Percentiles rank a stretch among this genome's conserved stretches.
These are phyloP conservation scores for Schwanniomyces polymorphus DNA, from an alignment of 805 yeast genomes.

Conservation along the genomic window DNA sequence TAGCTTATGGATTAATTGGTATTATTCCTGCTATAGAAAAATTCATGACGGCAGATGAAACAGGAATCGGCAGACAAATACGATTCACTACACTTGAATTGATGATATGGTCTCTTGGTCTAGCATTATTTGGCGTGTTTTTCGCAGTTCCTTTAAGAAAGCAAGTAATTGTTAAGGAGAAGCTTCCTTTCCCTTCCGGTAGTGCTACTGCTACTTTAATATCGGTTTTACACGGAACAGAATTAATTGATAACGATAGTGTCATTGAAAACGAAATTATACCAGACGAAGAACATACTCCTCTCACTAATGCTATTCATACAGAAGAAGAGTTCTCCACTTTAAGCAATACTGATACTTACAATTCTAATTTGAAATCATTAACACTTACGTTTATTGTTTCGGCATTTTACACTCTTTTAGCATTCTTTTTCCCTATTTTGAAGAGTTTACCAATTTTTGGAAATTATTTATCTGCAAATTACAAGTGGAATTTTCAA, in stretches of 20 bases:
- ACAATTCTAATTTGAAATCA: slow-evolving; percentile 59
- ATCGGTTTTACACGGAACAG: slow-evolving; percentile 78
- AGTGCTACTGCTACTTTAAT: slow-evolving; percentile 94
- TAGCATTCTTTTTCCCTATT: slow-evolving; percentile 72
- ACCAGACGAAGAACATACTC: background rate
- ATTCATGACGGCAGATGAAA: slow-evolving; percentile 74
- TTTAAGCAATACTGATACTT: slow-evolving; percentile 15
- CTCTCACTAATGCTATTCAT: background rate
- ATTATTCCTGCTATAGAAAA: slow-evolving; percentile 95
- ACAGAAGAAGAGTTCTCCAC: background rate
- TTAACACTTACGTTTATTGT: slow-evolving; percentile 60
- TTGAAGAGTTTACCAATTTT: slow-evolving; percentile 72
- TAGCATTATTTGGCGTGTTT: slow-evolving; percentile 93
- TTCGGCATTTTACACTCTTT: slow-evolving; percentile 71
- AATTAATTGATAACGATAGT: slow-evolving; percentile 37
- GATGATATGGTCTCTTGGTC: slow-evolving; percentile 78
- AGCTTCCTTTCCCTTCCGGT: slow-evolving; percentile 91
- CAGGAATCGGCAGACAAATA: slow-evolving; percentile 52
- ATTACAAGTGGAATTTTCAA: slow-evolving; percentile 83
- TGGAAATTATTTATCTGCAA: slow-evolving; percentile 59
- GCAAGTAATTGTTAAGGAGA: slow-evolving; percentile 85
- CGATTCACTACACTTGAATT: slow-evolving; percentile 50
- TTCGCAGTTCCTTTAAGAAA: slow-evolving; percentile 87
- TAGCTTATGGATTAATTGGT: slow-evolving; percentile 93
- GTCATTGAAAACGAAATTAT: background rate